phyloP scores from a whole-genome alignment of 2,329 filamentous ascomycete genomes.

The Mycosphaerella sp. region DNA sequence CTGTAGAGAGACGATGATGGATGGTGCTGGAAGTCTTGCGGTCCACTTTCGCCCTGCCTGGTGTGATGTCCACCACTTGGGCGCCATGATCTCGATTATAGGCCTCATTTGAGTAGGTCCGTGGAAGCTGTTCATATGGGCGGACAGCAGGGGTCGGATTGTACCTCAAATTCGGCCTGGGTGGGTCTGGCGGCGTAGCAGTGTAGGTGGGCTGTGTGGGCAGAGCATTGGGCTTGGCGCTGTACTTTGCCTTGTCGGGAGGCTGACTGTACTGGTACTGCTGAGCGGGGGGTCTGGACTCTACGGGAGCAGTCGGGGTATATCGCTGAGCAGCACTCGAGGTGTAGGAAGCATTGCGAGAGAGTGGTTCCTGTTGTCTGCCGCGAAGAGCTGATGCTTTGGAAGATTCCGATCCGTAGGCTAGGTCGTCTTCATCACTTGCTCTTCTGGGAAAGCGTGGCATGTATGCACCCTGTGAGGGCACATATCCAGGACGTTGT shows the following conservation, averaged over 20 bases:
- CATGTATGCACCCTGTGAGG: constrained; percentile 17
- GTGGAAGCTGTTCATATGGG: constrained; percentile 18
- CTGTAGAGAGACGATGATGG: constrained; percentile 15
- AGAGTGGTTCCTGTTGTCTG: constrained; percentile 8
- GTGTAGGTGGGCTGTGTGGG: constrained; percentile 8
- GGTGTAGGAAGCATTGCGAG: constrained; percentile 20
- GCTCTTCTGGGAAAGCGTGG: constrained; percentile 9
- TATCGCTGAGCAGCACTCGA: constrained; percentile 20
- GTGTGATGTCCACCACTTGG: constrained; percentile 40
- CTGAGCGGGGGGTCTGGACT: constrained; percentile 18
- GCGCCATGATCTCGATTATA: constrained; percentile 22
- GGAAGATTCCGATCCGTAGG: constrained; percentile 26
- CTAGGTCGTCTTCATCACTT: constrained; percentile 29
- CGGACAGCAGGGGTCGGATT: constrained; percentile 16
- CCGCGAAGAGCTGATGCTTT: constrained; percentile 7
- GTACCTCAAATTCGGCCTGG: constrained; percentile 13
- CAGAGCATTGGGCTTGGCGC: constrained; percentile 30
- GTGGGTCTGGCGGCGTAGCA: constrained; percentile 17
- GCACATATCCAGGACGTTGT: constrained; percentile 36
- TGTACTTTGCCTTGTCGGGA: constrained; percentile 40
- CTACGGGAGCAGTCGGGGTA: constrained; percentile 20
- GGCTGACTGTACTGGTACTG: constrained; percentile 36
- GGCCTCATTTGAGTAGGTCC: constrained; percentile 21
- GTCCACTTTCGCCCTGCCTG: constrained; percentile 26
- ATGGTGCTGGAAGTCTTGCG: constrained; percentile 18